phyloP scores from a whole-genome alignment of 1,284 basidiomycete genomes.

The Laetiporus sulphureus region DNA sequence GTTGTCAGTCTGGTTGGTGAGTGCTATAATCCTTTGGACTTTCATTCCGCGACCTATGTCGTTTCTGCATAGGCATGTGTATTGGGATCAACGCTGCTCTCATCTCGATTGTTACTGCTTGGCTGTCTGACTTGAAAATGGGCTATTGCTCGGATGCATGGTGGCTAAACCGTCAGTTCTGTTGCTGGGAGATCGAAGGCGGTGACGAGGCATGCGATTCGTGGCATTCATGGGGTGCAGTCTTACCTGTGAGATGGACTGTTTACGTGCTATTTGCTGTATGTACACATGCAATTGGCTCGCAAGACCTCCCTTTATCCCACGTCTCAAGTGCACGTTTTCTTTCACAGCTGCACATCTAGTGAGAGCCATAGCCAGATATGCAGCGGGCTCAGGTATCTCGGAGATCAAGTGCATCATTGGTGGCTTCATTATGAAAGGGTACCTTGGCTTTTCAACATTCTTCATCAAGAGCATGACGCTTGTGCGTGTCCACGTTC shows the following conservation, averaged over 20 bases:
- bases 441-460: slow-evolving; percentile 86
- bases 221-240: slow-evolving; percentile 89
- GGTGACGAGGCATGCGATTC: slow-evolving; percentile 83
- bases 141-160: slow-evolving; percentile 96
- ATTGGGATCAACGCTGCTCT: slow-evolving; percentile 94
- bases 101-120: slow-evolving; percentile 95
- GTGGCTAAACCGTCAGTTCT: slow-evolving; percentile 99
- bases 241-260: slow-evolving; percentile 72
- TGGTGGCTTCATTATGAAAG: slow-evolving; percentile 95
- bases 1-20: slow-evolving; percentile 81
- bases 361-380: slow-evolving; percentile 85
- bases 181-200: slow-evolving; percentile 92
- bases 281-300: slow-evolving; percentile 26
- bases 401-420: slow-evolving; percentile 99
- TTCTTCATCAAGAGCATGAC: slow-evolving; percentile 90
- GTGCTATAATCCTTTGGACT: slow-evolving; percentile 30
- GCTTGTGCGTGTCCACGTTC: slow-evolving; percentile 50
- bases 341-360: slow-evolving; percentile 84
- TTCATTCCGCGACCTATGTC: too few relatives aligned
- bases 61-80: slow-evolving; percentile 85
- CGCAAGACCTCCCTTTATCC: not conserved
- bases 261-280: slow-evolving; percentile 90
- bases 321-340: slow-evolving; percentile 53
- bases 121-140: slow-evolving; percentile 97
- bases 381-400: slow-evolving; percentile 97